Evolutionary conservation across 176 grass and related monocot species (phyloP).

Genomic region (Carex parvula): DNA sequence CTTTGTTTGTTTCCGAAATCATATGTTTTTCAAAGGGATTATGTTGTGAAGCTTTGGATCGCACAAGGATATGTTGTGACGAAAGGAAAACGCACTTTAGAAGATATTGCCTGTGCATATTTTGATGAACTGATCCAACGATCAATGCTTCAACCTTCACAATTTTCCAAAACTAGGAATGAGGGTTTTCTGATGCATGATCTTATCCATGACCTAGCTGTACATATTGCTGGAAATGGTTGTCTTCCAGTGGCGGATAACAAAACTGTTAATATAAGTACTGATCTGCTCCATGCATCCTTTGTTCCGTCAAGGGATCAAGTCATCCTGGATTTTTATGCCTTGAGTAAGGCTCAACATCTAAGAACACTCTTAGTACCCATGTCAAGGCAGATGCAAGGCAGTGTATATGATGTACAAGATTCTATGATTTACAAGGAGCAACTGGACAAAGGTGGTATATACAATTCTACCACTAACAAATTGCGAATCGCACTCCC

Average conservation of each 20-base stretch:
- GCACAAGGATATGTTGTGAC: slow-evolving; percentile 13
- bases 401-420: background rate
- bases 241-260: background rate
- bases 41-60: slow-evolving; percentile 29
- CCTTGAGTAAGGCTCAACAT: background rate
- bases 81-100: background rate
- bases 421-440: background rate
- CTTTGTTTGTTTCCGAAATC: slow-evolving; percentile 28
- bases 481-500: no score
- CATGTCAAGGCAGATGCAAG: slow-evolving; percentile 12
- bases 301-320: background rate
- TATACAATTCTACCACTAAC: no score
- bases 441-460: background rate
- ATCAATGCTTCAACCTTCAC: slow-evolving; percentile 28
- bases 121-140: slow-evolving; percentile 29
- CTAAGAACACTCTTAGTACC: slow-evolving; percentile 13
- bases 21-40: slow-evolving; percentile 1
- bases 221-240: background rate
- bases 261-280: background rate
- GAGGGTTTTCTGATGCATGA: slow-evolving; percentile 25
- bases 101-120: slow-evolving; percentile 23
- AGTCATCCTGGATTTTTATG: background rate
- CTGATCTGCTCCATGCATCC: background rate
- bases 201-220: slow-evolving; percentile 28
- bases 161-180: background rate